Evolutionary conservation across 306 rosid genomes (phyloP).

Genomic region (Vigna reflexopilosa): DNA sequence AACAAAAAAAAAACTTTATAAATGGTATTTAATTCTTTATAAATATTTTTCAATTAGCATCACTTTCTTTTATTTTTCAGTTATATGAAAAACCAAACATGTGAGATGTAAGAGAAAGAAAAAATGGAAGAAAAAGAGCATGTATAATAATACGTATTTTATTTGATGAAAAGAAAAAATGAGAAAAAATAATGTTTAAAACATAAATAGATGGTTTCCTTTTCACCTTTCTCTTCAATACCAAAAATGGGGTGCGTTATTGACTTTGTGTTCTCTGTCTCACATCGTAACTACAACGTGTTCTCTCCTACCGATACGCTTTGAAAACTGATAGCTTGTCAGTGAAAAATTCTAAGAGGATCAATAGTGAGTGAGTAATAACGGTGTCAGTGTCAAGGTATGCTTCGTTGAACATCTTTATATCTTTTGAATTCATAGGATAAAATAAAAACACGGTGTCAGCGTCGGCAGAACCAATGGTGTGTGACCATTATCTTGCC

Average conservation of each 20-base stretch:
- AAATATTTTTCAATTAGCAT: too few relatives aligned
- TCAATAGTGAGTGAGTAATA: slow-evolving; percentile 45
- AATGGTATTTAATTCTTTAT: too few relatives aligned
- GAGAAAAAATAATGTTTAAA: not conserved
- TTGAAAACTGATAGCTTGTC: slow-evolving; percentile 22
- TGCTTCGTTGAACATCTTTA: too few relatives aligned
- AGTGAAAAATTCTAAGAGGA: slow-evolving; percentile 37
- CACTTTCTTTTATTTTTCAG: not conserved
- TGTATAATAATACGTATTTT: not conserved
- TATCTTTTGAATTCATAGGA: too few relatives aligned
- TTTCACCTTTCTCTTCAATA: not conserved
- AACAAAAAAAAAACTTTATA: too few relatives aligned
- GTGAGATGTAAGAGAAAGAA: not conserved
- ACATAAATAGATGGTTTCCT: not conserved
- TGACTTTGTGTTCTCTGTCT: slow-evolving; percentile 34
- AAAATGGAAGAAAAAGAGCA: not conserved
- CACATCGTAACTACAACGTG: slow-evolving; percentile 24
- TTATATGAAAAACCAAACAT: not conserved
- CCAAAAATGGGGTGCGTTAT: not conserved
- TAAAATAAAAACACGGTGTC: not conserved
- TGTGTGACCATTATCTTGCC: slow-evolving; percentile 54
- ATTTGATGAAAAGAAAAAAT: not conserved
- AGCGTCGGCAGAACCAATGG: slow-evolving; percentile 53
- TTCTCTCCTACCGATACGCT: slow-evolving; percentile 47
- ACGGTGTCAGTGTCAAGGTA: not conserved